Percentiles rank a stretch among this genome's conserved stretches.
Evolutionary conservation across 2,329 filamentous ascomycete species (phyloP).

Genomic region (Trichoderma sp.): DNA sequence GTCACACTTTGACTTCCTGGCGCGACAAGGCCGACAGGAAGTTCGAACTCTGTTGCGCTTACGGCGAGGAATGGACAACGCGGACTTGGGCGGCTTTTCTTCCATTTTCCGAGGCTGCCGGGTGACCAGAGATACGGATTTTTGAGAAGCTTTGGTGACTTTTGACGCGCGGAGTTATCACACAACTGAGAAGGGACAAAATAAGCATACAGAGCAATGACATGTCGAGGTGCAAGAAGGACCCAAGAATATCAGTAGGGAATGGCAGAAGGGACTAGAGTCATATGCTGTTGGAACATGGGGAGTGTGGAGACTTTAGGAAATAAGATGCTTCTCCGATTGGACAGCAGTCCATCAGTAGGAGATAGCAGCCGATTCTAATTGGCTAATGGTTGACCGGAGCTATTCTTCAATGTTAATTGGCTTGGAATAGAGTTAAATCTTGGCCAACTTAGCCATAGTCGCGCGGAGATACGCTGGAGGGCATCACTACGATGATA

Average conservation of each 20-base stretch:
- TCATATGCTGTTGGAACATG: not conserved
- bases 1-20: slow-evolving; percentile 7
- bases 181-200: not conserved
- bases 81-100: not conserved
- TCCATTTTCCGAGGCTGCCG: not conserved
- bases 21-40: slow-evolving; percentile 2
- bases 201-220: not conserved
- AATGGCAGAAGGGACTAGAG: not conserved
- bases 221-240: not conserved
- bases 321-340: not conserved
- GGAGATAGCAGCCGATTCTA: not conserved
- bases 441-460: not conserved
- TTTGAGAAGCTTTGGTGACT: not conserved
- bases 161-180: not conserved
- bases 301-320: not conserved
- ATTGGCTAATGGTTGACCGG: not conserved
- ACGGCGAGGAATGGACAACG: not conserved
- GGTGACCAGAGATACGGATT: not conserved
- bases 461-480: not conserved
- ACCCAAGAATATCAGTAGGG: not conserved
- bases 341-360: not conserved
- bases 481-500: too few relatives aligned
- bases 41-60: not conserved
- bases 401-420: not conserved
- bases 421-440: not conserved